Evolutionary conservation across 1,284 basidiomycete genomes (phyloP).

Genomic region (Dichomitus squalens): DNA sequence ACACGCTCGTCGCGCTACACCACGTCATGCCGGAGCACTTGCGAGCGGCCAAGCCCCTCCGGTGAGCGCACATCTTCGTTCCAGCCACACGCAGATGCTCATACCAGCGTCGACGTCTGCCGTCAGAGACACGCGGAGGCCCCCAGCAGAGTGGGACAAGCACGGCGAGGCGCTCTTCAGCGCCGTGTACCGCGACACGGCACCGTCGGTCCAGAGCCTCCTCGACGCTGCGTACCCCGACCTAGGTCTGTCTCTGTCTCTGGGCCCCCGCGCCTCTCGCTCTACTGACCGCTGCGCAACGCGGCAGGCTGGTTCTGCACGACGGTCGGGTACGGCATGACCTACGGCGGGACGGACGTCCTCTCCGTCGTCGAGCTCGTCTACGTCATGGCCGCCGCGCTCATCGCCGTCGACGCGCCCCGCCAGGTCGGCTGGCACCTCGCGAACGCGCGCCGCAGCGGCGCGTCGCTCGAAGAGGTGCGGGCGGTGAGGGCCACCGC

Average conservation of each 20-base stretch:
- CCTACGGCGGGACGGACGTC: conserved; percentile 45
- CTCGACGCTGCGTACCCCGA: conserved; percentile 56
- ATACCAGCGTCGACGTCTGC: too few relatives aligned
- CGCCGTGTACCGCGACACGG: conserved; percentile 52
- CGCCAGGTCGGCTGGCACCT: conserved; percentile 60
- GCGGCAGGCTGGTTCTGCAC: conserved; percentile 55
- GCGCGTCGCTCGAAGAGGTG: conserved; percentile 35
- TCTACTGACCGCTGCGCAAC: too few relatives aligned
- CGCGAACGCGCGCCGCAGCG: conserved; percentile 40
- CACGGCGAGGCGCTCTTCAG: conserved; percentile 47
- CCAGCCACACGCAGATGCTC: too few relatives aligned
- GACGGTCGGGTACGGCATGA: conserved; percentile 52
- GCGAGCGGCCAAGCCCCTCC: conserved; percentile 31
- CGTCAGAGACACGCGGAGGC: conserved; percentile 40
- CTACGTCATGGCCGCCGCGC: conserved; percentile 50
- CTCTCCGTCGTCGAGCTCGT: conserved; percentile 48
- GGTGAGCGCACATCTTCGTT: conserved; percentile 25
- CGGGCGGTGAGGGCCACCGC: conserved; percentile 36
- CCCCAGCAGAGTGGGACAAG: conserved; percentile 42
- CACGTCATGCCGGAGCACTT: conserved; percentile 37
- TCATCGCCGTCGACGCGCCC: conserved; percentile 53
- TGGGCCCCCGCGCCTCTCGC: neutral
- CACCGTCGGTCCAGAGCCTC: conserved; percentile 42
- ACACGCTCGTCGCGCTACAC: conserved; percentile 35
- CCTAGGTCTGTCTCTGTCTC: conserved; percentile 42